Conservation (phyloP, 495 filamentous ascomycete species). For the Peziza echinospora region DNA sequence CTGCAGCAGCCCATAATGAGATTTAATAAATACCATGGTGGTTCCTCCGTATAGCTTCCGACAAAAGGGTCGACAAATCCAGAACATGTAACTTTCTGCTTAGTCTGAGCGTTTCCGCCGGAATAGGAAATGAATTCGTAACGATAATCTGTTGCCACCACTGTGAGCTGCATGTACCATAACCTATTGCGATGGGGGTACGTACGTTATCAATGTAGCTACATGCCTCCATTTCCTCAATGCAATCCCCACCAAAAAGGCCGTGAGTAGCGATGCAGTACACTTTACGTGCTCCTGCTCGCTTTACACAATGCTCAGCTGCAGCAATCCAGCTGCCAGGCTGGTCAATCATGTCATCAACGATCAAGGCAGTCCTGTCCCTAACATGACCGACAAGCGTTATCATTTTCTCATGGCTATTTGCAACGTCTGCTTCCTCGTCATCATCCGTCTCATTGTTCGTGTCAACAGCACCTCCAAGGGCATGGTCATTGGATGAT, state of each 20-base stretch:
- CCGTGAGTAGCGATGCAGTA: slow-evolving; percentile 97
- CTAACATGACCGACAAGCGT: slow-evolving; percentile 87
- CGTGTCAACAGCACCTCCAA: slow-evolving; percentile 66
- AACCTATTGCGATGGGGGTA: too few relatives aligned
- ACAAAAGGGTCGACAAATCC: slow-evolving; percentile 64
- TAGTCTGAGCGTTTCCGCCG: slow-evolving; percentile 31
- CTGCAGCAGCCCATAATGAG: too few relatives aligned
- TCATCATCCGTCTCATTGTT: slow-evolving; percentile 71
- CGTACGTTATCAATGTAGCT: slow-evolving; percentile 48
- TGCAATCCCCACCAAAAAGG: slow-evolving; percentile 70
- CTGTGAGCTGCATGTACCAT: too few relatives aligned
- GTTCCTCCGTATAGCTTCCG: slow-evolving; percentile 85
- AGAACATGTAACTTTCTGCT: slow-evolving; percentile 61
- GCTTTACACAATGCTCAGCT: slow-evolving; percentile 91
- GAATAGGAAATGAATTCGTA: slow-evolving; percentile 88
- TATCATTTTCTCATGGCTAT: slow-evolving; percentile 65
- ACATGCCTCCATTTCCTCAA: slow-evolving; percentile 78
- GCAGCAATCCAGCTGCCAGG: slow-evolving; percentile 91
- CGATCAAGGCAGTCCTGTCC: slow-evolving; percentile 67
- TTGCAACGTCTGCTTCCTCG: slow-evolving; percentile 50
- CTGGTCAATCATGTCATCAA: slow-evolving; percentile 99
- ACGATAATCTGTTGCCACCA: slow-evolving; percentile 86
- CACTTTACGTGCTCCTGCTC: slow-evolving; percentile 74
- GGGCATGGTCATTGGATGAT: slow-evolving; percentile 32
- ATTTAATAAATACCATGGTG: too few relatives aligned